Conservation (phyloP, 495 filamentous ascomycete species). For the Chaetomium cochliodes region DNA sequence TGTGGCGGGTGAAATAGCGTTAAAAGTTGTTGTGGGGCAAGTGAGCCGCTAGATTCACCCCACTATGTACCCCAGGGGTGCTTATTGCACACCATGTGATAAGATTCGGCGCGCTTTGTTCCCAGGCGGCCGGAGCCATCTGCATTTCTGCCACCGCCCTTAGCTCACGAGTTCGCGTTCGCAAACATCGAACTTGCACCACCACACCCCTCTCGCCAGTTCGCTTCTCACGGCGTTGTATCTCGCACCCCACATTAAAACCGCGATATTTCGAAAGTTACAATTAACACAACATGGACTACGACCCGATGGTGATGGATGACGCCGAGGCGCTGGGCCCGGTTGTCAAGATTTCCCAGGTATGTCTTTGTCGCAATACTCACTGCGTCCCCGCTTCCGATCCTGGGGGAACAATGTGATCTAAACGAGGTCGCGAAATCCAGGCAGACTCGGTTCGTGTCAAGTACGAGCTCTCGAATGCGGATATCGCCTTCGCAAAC, state of each 20-base stretch:
- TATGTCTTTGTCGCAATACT: conserved; percentile 37
- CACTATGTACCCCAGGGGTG: neutral
- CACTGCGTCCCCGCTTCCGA: neutral
- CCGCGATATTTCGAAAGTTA: neutral
- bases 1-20: neutral
- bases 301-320: conserved; percentile 60
- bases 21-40: neutral
- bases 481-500: conserved; percentile 89
- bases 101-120: neutral
- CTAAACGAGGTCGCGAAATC: conserved; percentile 15
- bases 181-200: neutral
- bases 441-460: conserved; percentile 69
- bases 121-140: neutral
- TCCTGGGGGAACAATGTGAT: conserved; percentile 5
- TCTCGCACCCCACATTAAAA: neutral
- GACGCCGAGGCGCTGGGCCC: conserved; percentile 64
- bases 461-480: conserved; percentile 76
- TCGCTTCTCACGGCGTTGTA: neutral
- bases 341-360: conserved; percentile 69
- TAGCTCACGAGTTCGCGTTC: neutral
- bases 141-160: neutral
- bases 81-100: neutral
- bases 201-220: too few relatives aligned
- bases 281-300: conserved; percentile 55
- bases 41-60: neutral